Evolutionary conservation across 2,329 filamentous ascomycete genomes (phyloP).

Genomic region (Diaporthe humulicola): DNA sequence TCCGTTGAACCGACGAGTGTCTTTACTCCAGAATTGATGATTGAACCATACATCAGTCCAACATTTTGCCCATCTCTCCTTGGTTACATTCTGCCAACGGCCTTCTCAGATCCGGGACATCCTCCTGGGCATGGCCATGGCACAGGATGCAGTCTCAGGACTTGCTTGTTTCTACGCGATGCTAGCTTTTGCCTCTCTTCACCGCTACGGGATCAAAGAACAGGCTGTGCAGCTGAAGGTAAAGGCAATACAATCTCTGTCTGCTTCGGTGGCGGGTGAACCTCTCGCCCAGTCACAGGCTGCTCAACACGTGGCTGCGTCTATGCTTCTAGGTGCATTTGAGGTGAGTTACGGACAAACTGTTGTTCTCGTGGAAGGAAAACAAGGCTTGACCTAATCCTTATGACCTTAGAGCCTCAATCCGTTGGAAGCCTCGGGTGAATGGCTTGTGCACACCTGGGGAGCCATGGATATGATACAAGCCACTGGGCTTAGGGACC

Average conservation of each 20-base stretch:
- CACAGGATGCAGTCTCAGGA: background rate
- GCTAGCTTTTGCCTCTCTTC: background rate
- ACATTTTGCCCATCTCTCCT: background rate
- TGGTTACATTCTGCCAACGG: background rate
- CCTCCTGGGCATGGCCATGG: background rate
- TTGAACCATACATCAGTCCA: background rate
- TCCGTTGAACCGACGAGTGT: background rate
- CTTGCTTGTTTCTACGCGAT: background rate
- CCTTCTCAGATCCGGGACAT: background rate
- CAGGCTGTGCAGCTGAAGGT: background rate
- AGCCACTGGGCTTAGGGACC: background rate
- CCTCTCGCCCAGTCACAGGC: background rate
- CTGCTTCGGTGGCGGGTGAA: background rate
- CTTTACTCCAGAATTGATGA: background rate
- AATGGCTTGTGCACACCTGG: background rate
- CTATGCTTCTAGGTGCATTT: background rate
- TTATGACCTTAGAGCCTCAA: background rate
- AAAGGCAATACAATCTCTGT: background rate
- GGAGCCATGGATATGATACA: constrained; percentile 17
- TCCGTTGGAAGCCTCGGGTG: background rate
- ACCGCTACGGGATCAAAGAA: background rate
- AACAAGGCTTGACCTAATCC: background rate
- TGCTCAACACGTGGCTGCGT: constrained; percentile 9
- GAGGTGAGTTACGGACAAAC: background rate
- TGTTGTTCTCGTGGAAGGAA: fast-evolving